Evolutionary conservation across 345 rosid genomes (phyloP).

Genomic region (Gynandropsis gynandra): DNA sequence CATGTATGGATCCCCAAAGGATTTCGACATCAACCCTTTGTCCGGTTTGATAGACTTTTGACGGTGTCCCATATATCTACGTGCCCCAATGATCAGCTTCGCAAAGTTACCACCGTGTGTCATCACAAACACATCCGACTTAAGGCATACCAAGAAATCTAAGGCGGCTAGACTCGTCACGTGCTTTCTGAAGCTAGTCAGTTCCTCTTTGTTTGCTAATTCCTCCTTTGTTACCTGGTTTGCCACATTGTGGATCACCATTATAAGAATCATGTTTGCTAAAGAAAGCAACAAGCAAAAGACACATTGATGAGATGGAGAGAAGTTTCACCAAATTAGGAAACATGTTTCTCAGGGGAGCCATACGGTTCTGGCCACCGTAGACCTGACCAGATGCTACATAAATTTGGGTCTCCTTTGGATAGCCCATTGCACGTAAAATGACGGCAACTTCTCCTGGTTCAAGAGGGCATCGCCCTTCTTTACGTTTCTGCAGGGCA

Average conservation of each 20-base stretch:
- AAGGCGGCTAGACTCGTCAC: slow-evolving; percentile 98
- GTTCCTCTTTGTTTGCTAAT: slow-evolving; percentile 69
- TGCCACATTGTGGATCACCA: no score
- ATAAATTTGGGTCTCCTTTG: slow-evolving; percentile 96
- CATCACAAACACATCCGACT: slow-evolving; percentile 98
- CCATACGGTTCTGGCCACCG: slow-evolving; percentile 99
- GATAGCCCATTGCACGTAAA: slow-evolving; percentile 96
- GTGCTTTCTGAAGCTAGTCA: slow-evolving; percentile 79
- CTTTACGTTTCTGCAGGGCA: slow-evolving; percentile 93
- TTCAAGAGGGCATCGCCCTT: slow-evolving; percentile 99
- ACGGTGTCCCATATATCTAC: slow-evolving; percentile 93
- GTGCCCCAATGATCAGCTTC: slow-evolving; percentile 90
- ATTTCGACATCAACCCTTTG: slow-evolving; percentile 97
- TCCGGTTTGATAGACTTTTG: slow-evolving; percentile 96
- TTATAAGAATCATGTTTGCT: not conserved
- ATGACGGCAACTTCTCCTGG: slow-evolving; percentile 99
- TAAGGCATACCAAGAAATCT: slow-evolving; percentile 90
- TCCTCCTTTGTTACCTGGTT: slow-evolving; percentile 95
- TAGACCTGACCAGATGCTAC: slow-evolving; percentile 99
- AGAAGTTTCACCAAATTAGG: slow-evolving; percentile 60
- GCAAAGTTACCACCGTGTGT: slow-evolving; percentile 99
- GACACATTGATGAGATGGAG: not conserved
- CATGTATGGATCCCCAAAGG: slow-evolving; percentile 97
- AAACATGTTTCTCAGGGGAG: slow-evolving; percentile 96
- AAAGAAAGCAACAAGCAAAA: no score